Conservation (phyloP, 768 basidiomycete species). For the Termitomyces sp. region DNA sequence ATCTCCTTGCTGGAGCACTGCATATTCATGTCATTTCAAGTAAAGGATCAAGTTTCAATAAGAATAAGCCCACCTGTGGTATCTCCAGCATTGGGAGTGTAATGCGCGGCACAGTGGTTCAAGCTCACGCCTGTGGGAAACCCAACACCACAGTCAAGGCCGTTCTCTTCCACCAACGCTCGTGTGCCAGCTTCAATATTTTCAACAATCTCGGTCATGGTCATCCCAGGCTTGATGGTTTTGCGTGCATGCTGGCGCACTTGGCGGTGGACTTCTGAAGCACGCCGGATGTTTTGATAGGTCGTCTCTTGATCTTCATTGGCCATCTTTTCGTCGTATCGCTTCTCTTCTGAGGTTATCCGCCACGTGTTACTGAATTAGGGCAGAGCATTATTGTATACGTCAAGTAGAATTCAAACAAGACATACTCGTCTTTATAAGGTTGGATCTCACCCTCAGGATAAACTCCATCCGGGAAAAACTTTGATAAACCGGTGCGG, state of each 20-base stretch:
- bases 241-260: conserved; percentile 81
- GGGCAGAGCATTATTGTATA: conserved; percentile 1
- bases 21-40: not conserved
- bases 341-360: conserved; percentile 86
- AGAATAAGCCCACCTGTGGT: conserved; percentile 52
- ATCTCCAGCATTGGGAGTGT: conserved; percentile 92
- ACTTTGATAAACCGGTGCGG: conserved; percentile 79
- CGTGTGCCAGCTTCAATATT: conserved; percentile 90
- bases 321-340: conserved; percentile 71
- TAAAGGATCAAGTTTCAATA: not conserved
- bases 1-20: conserved; percentile 36
- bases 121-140: conserved; percentile 95
- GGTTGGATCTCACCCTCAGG: conserved; percentile 90
- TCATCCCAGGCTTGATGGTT: conserved; percentile 88
- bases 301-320: conserved; percentile 80
- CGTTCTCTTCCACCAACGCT: conserved; percentile 88
- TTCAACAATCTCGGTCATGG: conserved; percentile 90
- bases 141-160: conserved; percentile 80
- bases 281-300: conserved; percentile 86
- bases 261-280: conserved; percentile 93
- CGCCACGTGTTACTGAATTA: conserved; percentile 77
- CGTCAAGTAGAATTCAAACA: not conserved
- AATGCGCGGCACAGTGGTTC: conserved; percentile 96
- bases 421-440: conserved; percentile 85
- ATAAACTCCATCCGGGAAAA: conserved; percentile 82